Percentiles rank a stretch among this genome's conserved stretches.
Evolutionary conservation across 2,329 filamentous ascomycete genomes (phyloP).

Genomic region (Ophiostoma ips): DNA sequence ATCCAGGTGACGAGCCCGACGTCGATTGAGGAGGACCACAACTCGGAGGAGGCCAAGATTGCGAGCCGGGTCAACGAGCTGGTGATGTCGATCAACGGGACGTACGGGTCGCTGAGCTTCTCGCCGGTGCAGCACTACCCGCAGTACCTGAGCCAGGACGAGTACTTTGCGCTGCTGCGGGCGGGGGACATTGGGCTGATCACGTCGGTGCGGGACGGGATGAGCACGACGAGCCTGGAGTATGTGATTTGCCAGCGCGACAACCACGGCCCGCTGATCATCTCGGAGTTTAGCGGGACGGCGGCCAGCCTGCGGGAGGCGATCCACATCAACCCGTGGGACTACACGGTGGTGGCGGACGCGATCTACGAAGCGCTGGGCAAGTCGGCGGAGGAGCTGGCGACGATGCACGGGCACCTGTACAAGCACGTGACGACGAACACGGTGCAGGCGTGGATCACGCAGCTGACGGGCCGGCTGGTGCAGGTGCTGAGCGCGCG

Average conservation of each 20-base stretch:
- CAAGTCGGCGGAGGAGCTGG: conserved; percentile 54
- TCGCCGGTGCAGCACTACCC: conserved; percentile 90
- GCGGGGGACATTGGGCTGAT: conserved; percentile 86
- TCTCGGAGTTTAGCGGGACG: conserved; percentile 94
- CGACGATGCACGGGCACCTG: conserved; percentile 56
- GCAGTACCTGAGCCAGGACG: conserved; percentile 76
- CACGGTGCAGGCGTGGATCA: conserved; percentile 77
- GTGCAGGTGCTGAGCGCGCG: conserved; percentile 68
- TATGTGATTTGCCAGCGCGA: conserved; percentile 89
- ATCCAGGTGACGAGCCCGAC: conserved; percentile 91
- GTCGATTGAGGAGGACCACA: conserved; percentile 62
- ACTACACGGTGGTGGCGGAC: conserved; percentile 68
- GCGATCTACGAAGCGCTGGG: conserved; percentile 70
- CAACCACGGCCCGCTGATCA: conserved; percentile 72
- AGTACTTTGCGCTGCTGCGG: conserved; percentile 89
- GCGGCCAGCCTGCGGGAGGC: conserved; percentile 73
- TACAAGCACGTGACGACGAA: conserved; percentile 76
- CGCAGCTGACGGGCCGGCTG: conserved; percentile 62
- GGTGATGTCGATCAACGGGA: conserved; percentile 81
- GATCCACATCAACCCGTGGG: conserved; percentile 96
- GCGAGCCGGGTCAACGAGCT: conserved; percentile 82
- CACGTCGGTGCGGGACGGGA: conserved; percentile 88
- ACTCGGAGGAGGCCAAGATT: conserved; percentile 65
- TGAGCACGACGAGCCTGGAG: conserved; percentile 95
- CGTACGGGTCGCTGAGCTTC: conserved; percentile 76